Base-by-base conservation (phyloP, 2,329 filamentous ascomycete species). In the Trichoderma sp. region DNA sequence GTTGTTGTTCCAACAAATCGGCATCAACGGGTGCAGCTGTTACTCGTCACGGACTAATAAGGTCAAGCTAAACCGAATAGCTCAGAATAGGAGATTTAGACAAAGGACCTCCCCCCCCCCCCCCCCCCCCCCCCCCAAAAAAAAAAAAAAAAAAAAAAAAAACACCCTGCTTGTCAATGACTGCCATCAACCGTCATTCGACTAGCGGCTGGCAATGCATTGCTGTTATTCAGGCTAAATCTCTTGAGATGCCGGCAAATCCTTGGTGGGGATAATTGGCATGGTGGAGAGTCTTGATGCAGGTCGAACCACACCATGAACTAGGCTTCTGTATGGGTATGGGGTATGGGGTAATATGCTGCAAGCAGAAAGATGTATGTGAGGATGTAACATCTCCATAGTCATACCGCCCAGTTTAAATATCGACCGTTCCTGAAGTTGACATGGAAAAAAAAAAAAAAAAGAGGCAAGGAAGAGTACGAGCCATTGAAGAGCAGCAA, bases 181-280 rank as follows among this genome's bases (percentile, higher is more conserved):
- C 42, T 32, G 48, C 42, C 60, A 34, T 32, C 34, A 34, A 27
- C 60, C 45, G 45, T 53, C 59, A 53, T 53, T 63, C n/a, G 9
- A 63, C 59, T 39, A 61, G 25, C 42, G 29, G 19, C 27, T 63
- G 42, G 59, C 32, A 22, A 13, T 42, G 42, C 42, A 19, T 29
- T 12, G 9, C 52, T 34, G 27, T 27, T 17, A 65, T 57, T 65
- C 52, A 65, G 63, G 63, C 63, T 65, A 56, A 65, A 65, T 65
- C 22, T 37, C 48, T 35, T 34, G 52, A 56, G 27, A 57, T 65
- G 63, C 63, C 52, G 63, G 52, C 13, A 48, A 65, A 48, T 29
- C 52, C 15, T 48, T 57, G 63, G 52, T 39, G 63, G 42, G 39
- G 15, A n/a, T 27, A 13, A n/a, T n/a, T 48, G 35, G 12, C 48